Base-by-base conservation (phyloP, 1,139 yeast species). In the Torulaspora globosa region DNA sequence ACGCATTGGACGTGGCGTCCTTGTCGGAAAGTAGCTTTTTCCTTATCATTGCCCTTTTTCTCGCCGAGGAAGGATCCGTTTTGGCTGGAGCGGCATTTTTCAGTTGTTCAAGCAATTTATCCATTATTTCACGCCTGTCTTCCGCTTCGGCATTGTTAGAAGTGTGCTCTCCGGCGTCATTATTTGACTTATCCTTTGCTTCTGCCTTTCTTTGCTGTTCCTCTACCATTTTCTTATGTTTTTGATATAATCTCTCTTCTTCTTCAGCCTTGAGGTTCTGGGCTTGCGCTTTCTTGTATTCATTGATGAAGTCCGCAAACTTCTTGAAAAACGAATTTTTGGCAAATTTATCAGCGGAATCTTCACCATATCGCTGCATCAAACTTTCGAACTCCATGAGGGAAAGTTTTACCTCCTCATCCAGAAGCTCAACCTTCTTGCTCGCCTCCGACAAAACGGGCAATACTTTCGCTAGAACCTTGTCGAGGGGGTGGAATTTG, bases 321-420 rank as follows among this genome's bases (percentile, higher is more conserved):
- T 83, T 83, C 52, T 77, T 71, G 58, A 84, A 78, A 58, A 84
- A 84, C 1, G 84, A 73, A 59, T 82, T 82, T 55, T 78, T 76
- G 1, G 83, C 79, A 68, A 84, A 84, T 19, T 74, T 67, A 64
- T 85, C 94, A 23, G 71, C 69, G 1, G 86, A 78, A 65, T 84
- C 92, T 67, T 85, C 95, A 24, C 92, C 92, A 60, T 84, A 85
- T 55, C 74, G 79, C 57, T 77, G 75, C 90, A 84, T 82, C 54
- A 84, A 66, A 43, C 76, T 73, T 50, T 82, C 86, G 62, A 84
- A 84, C 56, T 82, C 87, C 53, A 78, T 74, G 59, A 83, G 71
- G 0, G 88, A 80, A 50, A 78, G 72, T 42, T 73, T 73, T 0
- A 82, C 74, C 60, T 83, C 87, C 58, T 83, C 90, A 38, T 71